Conservation (phyloP, 73 alveolate genomes). For the Paramecium sonneborni region DNA sequence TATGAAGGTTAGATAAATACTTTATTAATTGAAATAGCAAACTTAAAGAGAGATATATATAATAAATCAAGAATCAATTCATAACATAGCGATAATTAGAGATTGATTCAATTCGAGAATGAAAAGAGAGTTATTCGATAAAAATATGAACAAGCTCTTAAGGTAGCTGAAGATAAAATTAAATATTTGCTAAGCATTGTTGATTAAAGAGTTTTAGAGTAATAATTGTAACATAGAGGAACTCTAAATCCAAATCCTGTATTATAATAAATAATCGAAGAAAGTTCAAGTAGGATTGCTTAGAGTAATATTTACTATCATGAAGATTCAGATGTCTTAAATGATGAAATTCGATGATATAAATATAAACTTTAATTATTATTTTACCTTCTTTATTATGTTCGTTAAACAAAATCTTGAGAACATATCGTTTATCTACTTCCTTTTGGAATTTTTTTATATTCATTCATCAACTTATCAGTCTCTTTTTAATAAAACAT, state of each 20-base stretch:
- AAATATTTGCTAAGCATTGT: not conserved
- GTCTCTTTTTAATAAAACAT: not conserved
- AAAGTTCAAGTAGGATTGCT: conserved; percentile 2
- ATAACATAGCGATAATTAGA: not conserved
- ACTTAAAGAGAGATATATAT: not conserved
- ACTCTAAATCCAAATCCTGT: not conserved
- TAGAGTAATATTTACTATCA: not conserved
- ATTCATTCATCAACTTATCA: no score
- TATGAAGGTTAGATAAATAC: conserved; percentile 34
- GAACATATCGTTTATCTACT: not conserved
- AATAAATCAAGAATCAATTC: not conserved
- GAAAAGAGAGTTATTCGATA: not conserved
- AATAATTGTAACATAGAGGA: not conserved
- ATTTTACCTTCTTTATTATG: not conserved
- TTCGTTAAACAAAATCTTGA: not conserved
- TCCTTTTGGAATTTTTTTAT: not conserved
- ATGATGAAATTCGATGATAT: not conserved
- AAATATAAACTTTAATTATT: not conserved
- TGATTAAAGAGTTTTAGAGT: not conserved
- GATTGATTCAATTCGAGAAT: not conserved
- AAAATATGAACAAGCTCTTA: not conserved
- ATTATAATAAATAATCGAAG: not conserved
- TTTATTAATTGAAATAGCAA: conserved; percentile 24
- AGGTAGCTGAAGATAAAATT: not conserved
- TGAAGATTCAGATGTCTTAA: not conserved